Base-by-base conservation (phyloP, 1,284 basidiomycete genomes). In the Heterobasidion occidentale region DNA sequence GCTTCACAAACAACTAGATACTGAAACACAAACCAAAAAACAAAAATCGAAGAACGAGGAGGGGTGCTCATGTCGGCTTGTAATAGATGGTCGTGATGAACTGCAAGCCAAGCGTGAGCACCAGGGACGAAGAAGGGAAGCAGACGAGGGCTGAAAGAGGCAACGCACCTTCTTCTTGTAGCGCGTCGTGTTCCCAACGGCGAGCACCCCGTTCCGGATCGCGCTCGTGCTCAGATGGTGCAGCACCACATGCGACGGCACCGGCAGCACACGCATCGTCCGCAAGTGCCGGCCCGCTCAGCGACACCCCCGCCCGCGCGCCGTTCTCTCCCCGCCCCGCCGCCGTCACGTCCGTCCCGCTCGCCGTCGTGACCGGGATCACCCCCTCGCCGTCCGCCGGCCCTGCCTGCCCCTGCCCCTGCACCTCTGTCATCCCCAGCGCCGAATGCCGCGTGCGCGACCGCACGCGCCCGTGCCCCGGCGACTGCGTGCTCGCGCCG, bases 141-240 rank as follows among this genome's bases (percentile, higher is more conserved):
- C 47, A 27, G 12, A 48, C 2, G 20, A 27, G 14, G 20, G 2
- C 47, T 12, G 20, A n/a, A 36, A 60, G 53, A 48, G 47, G 52
- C 36, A 38, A 67, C 70, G 33, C 62, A 92, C 91, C 86, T 99
- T 99, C 74, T 92, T 85, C 72, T 87, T 79, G 76, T 98, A 99
- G 66, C 96, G 77, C 48, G 90, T 95, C 55, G 96, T 98, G 54
- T 88, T 94, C 14, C 90, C 95, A 1, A 98, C 94, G 42, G 94
- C 94, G 48, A 99, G 74, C 49, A 96, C 93, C 3, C 94, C 94
- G 68, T 95, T 93, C 70, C 88, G 83, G 65, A 99, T 99, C 59
- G 94, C 92, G 69, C 92, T 96, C 53, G 96, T 98, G 60, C 94
- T 94, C 58, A 99, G 73, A 71, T 99, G 97, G 63, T 98, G 94